Percentiles rank a stretch among this genome's conserved stretches.
These are phyloP conservation scores for Harringtonia aguacate DNA, from an alignment of 2,329 filamentous ascomycete genomes.

Conservation along the genomic window DNA sequence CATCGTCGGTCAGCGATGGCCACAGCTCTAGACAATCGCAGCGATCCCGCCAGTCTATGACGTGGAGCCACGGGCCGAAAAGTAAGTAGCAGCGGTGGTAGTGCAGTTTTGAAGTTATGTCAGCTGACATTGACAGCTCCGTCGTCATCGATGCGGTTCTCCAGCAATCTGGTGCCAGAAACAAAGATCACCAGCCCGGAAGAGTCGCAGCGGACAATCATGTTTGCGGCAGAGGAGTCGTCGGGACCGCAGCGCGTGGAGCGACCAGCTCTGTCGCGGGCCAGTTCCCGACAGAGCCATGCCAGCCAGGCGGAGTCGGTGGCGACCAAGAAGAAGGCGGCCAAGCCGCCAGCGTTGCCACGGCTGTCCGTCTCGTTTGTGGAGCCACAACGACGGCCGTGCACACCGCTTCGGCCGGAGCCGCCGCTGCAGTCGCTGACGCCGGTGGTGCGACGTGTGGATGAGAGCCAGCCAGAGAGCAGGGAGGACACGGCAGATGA, in stretches of 20 bases:
- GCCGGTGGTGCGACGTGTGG: conserved; percentile 2
- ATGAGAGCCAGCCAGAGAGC: not conserved
- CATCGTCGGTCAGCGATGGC: not conserved
- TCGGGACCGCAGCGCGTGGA: conserved; percentile 19
- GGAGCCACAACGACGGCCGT: conserved; percentile 23
- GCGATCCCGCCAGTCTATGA: not conserved
- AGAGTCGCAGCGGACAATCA: conserved; percentile 58
- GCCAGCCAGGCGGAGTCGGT: conserved; percentile 35
- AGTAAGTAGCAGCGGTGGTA: not conserved
- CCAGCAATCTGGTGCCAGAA: conserved; percentile 61
- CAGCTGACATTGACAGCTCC: conserved; percentile 1
- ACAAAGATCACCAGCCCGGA: conserved; percentile 56
- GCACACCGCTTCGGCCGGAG: conserved; percentile 23
- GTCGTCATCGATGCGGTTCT: conserved; percentile 49
- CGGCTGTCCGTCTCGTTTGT: conserved; percentile 46
- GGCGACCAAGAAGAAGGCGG: conserved; percentile 27
- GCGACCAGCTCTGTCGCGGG: conserved; percentile 28
- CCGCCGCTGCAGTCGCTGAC: conserved; percentile 6
- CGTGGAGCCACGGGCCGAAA: not conserved
- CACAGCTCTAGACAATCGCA: not conserved
- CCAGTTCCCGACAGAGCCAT: conserved; percentile 32
- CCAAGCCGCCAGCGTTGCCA: not conserved
- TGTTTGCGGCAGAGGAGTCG: conserved; percentile 50
- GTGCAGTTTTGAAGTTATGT: not conserved
- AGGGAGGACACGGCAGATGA: not conserved